phyloP scores from a whole-genome alignment of 1,284 basidiomycete genomes.

The Takashimella koratensis region DNA sequence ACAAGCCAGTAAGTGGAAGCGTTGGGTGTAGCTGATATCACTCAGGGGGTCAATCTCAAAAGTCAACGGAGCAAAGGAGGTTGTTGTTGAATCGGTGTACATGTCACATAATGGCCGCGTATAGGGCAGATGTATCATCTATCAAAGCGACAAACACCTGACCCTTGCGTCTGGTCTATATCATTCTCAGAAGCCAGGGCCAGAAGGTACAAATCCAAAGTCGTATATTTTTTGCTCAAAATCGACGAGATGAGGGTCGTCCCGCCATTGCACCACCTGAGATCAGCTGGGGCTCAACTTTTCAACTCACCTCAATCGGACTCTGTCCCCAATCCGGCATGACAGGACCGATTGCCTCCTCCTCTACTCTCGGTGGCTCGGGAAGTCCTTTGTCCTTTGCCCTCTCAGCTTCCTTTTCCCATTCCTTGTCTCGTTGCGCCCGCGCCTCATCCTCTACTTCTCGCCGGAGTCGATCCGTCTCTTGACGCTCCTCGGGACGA shows the following conservation, averaged over 20 bases:
- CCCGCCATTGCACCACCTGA: slow-evolving; percentile 40
- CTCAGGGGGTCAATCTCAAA: slow-evolving; percentile 4
- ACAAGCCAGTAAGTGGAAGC: slow-evolving; percentile 1
- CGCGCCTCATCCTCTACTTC: slow-evolving; percentile 3
- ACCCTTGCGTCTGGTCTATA: too few relatives aligned
- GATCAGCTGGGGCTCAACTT: not conserved
- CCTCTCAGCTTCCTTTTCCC: slow-evolving; percentile 10
- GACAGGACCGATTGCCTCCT: slow-evolving; percentile 10
- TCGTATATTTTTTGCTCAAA: slow-evolving; percentile 47
- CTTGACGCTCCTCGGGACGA: slow-evolving; percentile 26
- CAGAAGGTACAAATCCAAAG: slow-evolving; percentile 42
- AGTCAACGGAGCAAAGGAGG: slow-evolving; percentile 5
- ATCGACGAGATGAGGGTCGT: slow-evolving; percentile 32
- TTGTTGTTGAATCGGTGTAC: slow-evolving; percentile 6
- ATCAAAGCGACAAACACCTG: too few relatives aligned
- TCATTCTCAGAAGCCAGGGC: slow-evolving; percentile 32
- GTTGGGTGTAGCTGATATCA: not conserved
- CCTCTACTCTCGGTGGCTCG: slow-evolving; percentile 16
- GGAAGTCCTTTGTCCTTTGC: slow-evolving; percentile 17
- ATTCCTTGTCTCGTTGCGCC: slow-evolving; percentile 2
- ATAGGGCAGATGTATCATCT: too few relatives aligned
- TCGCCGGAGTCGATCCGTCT: slow-evolving; percentile 17
- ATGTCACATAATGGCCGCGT: too few relatives aligned
- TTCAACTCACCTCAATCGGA: slow-evolving; percentile 37
- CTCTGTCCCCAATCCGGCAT: slow-evolving; percentile 37